Conservation (phyloP, 257 asterid species). For the Jacaranda copaia region DNA sequence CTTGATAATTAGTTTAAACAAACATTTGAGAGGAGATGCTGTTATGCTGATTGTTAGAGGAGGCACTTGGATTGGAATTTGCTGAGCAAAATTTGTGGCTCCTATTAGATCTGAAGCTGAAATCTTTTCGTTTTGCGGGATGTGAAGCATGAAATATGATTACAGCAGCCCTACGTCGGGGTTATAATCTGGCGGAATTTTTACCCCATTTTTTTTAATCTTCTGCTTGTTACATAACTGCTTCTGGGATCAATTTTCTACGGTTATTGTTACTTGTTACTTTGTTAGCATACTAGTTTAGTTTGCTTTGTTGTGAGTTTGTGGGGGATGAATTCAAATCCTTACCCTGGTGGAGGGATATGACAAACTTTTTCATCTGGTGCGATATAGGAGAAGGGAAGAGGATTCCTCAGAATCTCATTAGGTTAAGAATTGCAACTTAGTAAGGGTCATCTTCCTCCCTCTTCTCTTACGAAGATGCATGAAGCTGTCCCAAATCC, state of each 20-base stretch:
- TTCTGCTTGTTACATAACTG: neutral
- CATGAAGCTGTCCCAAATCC: no score
- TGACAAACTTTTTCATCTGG: no score
- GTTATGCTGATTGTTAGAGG: slow-evolving; percentile 7
- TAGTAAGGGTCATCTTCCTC: no score
- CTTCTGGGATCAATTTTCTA: neutral
- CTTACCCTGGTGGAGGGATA: no score
- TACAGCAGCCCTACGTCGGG: neutral
- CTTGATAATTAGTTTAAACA: slow-evolving; percentile 3
- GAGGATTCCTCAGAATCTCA: no score
- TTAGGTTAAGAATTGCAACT: no score
- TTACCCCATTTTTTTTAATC: no score
- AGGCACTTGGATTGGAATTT: neutral
- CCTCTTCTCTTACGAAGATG: no score
- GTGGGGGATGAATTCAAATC: no score
- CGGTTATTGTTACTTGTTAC: no score
- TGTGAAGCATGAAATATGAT: slow-evolving; percentile 23
- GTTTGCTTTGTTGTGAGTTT: neutral
- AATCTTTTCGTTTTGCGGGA: slow-evolving; percentile 8
- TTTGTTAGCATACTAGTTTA: neutral
- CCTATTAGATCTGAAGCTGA: slow-evolving; percentile 17
- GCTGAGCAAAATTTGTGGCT: neutral
- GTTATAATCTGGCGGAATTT: neutral
- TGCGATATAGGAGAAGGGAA: no score
- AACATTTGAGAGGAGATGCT: slow-evolving; percentile 11